These are phyloP conservation scores for Pseudocercospora fuligena DNA, from an alignment of 2,329 filamentous ascomycete genomes.

Conservation along the genomic window DNA sequence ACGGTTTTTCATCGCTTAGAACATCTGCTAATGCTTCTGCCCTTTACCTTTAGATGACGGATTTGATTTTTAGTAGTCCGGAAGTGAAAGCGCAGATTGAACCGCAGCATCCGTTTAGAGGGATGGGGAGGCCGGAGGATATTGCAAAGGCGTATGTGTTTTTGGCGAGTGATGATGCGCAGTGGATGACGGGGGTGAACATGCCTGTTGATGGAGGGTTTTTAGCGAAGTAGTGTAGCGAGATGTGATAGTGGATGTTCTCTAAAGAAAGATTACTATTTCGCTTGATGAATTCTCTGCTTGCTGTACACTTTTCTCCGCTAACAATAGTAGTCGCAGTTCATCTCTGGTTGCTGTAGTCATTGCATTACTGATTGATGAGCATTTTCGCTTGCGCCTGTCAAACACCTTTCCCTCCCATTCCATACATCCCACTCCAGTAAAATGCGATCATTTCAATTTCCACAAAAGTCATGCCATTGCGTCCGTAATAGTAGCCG, in stretches of 20 bases:
- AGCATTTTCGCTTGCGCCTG: constrained; percentile 4
- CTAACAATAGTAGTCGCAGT: not conserved
- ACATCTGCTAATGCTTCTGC: no score
- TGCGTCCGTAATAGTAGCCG: not conserved
- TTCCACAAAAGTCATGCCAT: not conserved
- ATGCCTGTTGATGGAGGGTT: constrained; percentile 25
- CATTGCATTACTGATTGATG: constrained; percentile 9
- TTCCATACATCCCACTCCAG: not conserved
- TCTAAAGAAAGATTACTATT: not conserved
- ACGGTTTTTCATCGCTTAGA: no score
- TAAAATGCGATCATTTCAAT: not conserved
- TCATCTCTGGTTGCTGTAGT: constrained; percentile 2
- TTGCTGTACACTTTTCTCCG: not conserved
- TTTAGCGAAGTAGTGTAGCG: constrained; percentile 8
- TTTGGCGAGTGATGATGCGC: constrained; percentile 30
- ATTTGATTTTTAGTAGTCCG: constrained; percentile 16
- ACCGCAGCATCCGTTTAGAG: constrained; percentile 25
- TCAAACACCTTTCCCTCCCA: not conserved
- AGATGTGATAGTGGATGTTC: no score
- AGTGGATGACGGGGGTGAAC: constrained; percentile 30
- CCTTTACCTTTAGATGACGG: constrained; percentile 21
- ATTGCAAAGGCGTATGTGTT: constrained; percentile 31
- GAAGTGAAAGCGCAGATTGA: constrained; percentile 12
- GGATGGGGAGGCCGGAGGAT: constrained; percentile 27
- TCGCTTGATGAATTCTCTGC: not conserved